phyloP scores from a whole-genome alignment of 139 green algal species.

The Chlorella sorokiniana region DNA sequence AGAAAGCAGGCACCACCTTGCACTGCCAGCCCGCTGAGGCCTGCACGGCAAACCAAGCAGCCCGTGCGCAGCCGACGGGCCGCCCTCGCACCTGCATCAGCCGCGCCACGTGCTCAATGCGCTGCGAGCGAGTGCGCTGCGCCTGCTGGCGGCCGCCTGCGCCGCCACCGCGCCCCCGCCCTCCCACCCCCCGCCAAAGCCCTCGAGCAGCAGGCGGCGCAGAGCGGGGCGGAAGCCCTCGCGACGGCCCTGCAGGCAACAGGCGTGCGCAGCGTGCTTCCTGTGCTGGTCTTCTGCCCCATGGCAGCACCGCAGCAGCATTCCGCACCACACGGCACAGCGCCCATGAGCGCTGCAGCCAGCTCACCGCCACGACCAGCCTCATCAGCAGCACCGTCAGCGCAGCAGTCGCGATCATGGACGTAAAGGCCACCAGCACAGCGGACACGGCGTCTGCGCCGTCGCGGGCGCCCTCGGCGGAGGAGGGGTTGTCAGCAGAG shows the following conservation, averaged over 20 bases:
- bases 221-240: background rate
- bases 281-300: no score
- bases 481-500: background rate
- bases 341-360: background rate
- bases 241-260: background rate
- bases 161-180: background rate
- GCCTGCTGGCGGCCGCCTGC: background rate
- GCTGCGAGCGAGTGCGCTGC: conserved; percentile 10
- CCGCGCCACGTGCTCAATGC: conserved; percentile 5
- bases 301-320: background rate
- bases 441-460: background rate
- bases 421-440: background rate
- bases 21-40: background rate
- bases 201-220: conserved; percentile 18
- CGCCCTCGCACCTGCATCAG: conserved; percentile 13
- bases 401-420: background rate
- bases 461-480: background rate
- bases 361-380: background rate
- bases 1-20: background rate
- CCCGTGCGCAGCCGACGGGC: background rate
- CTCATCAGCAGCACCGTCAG: background rate
- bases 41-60: background rate
- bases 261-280: no score
- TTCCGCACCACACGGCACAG: background rate
- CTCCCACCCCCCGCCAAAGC: background rate